Base-by-base conservation (phyloP, 371 early-diverging fungal genomes). In the Thermomucor indicae-seudaticae region DNA sequence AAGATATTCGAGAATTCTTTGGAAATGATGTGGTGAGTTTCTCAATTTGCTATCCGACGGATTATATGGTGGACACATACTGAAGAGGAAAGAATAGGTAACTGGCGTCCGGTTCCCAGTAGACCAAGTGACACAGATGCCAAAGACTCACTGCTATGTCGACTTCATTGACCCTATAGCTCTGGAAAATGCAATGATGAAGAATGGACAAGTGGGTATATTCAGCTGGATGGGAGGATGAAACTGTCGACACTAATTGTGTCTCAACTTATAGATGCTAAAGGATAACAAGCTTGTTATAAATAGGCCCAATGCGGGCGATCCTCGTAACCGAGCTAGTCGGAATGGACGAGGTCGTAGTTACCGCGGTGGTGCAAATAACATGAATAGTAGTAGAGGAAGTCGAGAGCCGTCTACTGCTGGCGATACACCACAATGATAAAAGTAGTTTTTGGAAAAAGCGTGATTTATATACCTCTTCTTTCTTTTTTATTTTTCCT, bases 71-170 rank as follows among this genome's bases (percentile, higher is more conserved):
- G 22, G 24, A 2, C 27, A 16, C n/a, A n/a, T n/a, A n/a, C 23
- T 41, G 2, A 24, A 11, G 11, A 22, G 14, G 11, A 1, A 1
- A 31, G 1, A 12, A 12, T 45, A 72, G 73, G 56, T 74, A 22
- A 64, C 64, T 4, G 58, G 46, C 8, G 63, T 75, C n/a, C 60
- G 67, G 27, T 70, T 75, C 59, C 76, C 72, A 17, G 39, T 72
- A 30, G 76, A 72, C 47, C 62, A 50, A 1, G 55, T 49, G 7
- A 72, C 70, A 0, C 67, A 69, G 30, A 53, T 63, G 41, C 72
- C 65, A 35, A 75, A 67, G 48, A 51, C 68, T 10, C 76, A 75
- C 30, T 75, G 76, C 34, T 75, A 75, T 32, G 76, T 75, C 12
- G 72, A 75, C 22, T 67, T 75, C 40, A 43, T 51, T 28, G 64